Evolutionary conservation across 2,329 filamentous ascomycete species (phyloP).

Genomic region (Phialemonium atrogriseum): DNA sequence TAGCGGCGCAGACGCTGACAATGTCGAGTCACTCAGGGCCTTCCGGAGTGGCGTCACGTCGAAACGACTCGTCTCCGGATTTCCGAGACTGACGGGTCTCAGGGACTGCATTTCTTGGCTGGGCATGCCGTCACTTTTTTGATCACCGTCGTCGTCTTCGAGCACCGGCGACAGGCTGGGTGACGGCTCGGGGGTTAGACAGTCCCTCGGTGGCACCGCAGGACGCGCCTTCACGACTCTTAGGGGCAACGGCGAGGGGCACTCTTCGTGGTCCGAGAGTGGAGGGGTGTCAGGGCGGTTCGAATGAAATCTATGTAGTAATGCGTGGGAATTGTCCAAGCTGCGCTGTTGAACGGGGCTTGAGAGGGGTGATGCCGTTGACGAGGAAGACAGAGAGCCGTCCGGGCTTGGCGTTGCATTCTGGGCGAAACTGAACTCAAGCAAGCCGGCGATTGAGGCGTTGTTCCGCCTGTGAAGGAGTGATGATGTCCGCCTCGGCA

Average conservation of each 20-base stretch:
- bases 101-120: not conserved
- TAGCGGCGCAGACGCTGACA: slow-evolving; percentile 17
- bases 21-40: slow-evolving; percentile 8
- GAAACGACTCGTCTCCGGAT: not conserved
- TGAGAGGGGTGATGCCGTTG: no score
- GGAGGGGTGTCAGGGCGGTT: slow-evolving; percentile 7
- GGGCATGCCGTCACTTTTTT: no score
- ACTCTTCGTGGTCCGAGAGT: slow-evolving; percentile 8
- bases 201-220: no score
- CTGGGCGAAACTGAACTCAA: slow-evolving; percentile 13
- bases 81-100: slow-evolving; percentile 1
- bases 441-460: slow-evolving; percentile 9
- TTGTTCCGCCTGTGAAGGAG: slow-evolving; percentile 5
- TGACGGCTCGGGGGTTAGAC: no score
- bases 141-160: no score
- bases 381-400: no score
- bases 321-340: slow-evolving; percentile 2
- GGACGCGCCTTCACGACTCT: no score
- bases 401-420: slow-evolving; percentile 1
- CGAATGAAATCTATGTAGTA: slow-evolving; percentile 2
- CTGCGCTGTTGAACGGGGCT: no score
- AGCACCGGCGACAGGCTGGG: no score
- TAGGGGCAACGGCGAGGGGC: no score
- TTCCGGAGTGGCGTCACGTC: slow-evolving; percentile 7
- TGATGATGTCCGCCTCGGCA: slow-evolving; percentile 12